A percentile compares a stretch with the other conserved stretches of the same genome.
These are phyloP conservation scores for Crepidotus variabilis DNA, from an alignment of 768 basidiomycete species.

Conservation along the genomic window DNA sequence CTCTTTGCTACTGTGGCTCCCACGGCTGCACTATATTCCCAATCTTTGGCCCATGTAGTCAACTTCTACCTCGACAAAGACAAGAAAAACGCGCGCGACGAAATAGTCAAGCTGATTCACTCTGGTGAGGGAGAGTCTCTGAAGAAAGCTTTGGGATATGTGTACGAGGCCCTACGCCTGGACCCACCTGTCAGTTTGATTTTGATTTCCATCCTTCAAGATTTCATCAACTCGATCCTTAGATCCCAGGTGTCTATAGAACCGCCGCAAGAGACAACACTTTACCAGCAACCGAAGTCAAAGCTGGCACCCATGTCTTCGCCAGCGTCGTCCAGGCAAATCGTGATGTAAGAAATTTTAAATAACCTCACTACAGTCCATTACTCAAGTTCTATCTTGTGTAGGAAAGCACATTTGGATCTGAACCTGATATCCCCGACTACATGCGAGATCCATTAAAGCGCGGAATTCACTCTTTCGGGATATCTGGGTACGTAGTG, in stretches of 20 bases:
- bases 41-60: constrained; percentile 51
- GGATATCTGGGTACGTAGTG: constrained; percentile 1
- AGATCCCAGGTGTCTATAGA: constrained; percentile 41
- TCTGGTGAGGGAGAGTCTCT: constrained; percentile 19
- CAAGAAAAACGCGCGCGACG: constrained; percentile 28
- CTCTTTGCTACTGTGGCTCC: constrained; percentile 54
- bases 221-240: constrained; percentile 1
- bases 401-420: constrained; percentile 7
- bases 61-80: constrained; percentile 53
- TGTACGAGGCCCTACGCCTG: constrained; percentile 42
- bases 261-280: constrained; percentile 26
- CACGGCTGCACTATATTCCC: constrained; percentile 52
- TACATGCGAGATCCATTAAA: constrained; percentile 18
- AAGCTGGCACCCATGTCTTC: constrained; percentile 28
- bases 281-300: constrained; percentile 23
- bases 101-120: constrained; percentile 34
- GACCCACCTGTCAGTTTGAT: constrained; percentile 27
- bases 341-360: constrained; percentile 29
- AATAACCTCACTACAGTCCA: not conserved
- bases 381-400: not conserved
- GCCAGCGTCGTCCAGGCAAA: constrained; percentile 35
- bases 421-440: constrained; percentile 17
- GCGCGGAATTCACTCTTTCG: constrained; percentile 25
- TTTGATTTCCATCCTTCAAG: not conserved
- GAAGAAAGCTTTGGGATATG: constrained; percentile 35